Conservation (phyloP, 768 basidiomycete species). For the Termitomyces sp. region DNA sequence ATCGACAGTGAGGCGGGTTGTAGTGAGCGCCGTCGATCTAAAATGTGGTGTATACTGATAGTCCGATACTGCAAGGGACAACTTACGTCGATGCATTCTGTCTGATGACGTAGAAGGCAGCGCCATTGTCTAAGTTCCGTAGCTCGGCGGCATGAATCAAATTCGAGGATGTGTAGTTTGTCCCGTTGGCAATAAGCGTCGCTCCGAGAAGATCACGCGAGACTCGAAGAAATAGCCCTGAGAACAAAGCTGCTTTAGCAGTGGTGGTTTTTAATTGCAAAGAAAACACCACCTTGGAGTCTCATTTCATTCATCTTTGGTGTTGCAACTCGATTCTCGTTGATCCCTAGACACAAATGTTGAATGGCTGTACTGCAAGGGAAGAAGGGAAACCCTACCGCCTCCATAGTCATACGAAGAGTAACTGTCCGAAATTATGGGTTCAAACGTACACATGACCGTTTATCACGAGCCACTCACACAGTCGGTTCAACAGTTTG, state of each 20-base stretch:
- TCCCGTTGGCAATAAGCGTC: slow-evolving; percentile 42
- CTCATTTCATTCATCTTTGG: slow-evolving; percentile 51
- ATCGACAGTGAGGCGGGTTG: slow-evolving; percentile 35
- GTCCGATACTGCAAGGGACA: not conserved
- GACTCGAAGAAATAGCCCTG: slow-evolving; percentile 48
- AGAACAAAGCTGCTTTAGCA: not conserved
- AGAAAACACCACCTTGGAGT: slow-evolving; percentile 32
- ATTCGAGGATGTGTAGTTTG: slow-evolving; percentile 39
- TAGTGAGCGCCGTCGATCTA: slow-evolving; percentile 39
- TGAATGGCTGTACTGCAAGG: not conserved
- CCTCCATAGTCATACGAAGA: slow-evolving; percentile 61
- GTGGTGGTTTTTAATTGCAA: not conserved
- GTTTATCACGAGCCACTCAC: slow-evolving; percentile 15
- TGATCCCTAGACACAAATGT: slow-evolving; percentile 33
- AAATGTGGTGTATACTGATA: not conserved
- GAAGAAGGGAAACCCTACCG: slow-evolving; percentile 18
- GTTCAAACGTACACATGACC: not conserved
- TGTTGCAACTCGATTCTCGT: slow-evolving; percentile 42
- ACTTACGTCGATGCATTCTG: slow-evolving; percentile 38
- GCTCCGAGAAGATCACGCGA: slow-evolving; percentile 41
- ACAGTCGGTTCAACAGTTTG: slow-evolving; percentile 51
- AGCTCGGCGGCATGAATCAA: slow-evolving; percentile 42
- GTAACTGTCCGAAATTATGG: slow-evolving; percentile 16
- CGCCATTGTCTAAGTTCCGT: slow-evolving; percentile 36
- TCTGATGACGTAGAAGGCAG: slow-evolving; percentile 45